phyloP scores from a whole-genome alignment of 768 basidiomycete genomes.

The Russula virescens region DNA sequence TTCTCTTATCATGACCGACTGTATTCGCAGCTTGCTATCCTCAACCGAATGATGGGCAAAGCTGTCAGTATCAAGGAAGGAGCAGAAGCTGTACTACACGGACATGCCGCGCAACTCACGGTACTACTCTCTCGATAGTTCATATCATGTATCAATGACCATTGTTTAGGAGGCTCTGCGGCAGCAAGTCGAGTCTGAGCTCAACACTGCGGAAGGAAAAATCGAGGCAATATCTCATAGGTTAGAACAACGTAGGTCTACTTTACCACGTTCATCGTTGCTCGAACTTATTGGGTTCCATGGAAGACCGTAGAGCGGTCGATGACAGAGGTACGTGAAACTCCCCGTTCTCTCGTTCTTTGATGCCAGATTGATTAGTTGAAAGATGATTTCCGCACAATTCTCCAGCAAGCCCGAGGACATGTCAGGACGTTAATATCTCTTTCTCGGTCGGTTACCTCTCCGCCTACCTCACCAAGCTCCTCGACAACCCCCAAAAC shows the following conservation, averaged over 20 bases:
- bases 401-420: constrained; percentile 56
- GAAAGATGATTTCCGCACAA: constrained; percentile 68
- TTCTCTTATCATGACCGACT: background rate
- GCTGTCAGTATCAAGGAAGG: constrained; percentile 25
- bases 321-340: constrained; percentile 22
- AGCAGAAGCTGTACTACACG: constrained; percentile 20
- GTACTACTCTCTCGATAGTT: background rate
- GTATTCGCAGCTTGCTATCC: constrained; percentile 9
- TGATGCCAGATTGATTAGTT: background rate
- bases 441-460: constrained; percentile 35
- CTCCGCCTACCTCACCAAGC: constrained; percentile 31
- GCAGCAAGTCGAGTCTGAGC: constrained; percentile 24
- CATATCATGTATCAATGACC: background rate
- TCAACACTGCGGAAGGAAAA: constrained; percentile 16
- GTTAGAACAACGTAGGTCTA: constrained; percentile 19
- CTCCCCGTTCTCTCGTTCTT: background rate
- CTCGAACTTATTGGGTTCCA: background rate
- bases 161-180: constrained; percentile 14
- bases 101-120: constrained; percentile 11
- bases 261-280: background rate
- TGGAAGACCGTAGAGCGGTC: constrained; percentile 19
- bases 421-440: constrained; percentile 52
- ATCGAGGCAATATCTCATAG: constrained; percentile 22
- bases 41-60: constrained; percentile 22
- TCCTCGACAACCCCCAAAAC: constrained; percentile 37